phyloP scores from a whole-genome alignment of 1,284 basidiomycete genomes.

The Sporisorium exsertum region DNA sequence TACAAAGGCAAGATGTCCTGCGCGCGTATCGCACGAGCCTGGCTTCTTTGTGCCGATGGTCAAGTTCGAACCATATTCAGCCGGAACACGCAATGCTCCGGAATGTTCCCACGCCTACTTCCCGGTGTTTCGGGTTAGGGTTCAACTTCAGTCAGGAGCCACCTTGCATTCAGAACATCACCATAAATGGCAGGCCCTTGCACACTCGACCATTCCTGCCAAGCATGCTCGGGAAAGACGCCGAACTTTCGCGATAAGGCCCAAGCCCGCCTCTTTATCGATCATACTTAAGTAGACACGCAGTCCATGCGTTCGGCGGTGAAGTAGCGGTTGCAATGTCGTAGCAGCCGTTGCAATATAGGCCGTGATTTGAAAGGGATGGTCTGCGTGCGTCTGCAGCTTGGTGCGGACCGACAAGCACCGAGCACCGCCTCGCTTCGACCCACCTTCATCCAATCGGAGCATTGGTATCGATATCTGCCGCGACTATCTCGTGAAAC shows the following conservation, averaged over 20 bases:
- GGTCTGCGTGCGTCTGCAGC: not conserved
- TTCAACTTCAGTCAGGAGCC: not conserved
- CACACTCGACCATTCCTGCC: not conserved
- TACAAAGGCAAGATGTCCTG: not conserved
- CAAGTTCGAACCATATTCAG: not conserved
- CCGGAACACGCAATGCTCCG: not conserved
- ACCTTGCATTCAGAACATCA: not conserved
- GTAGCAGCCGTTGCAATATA: too few species aligned
- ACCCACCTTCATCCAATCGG: not conserved
- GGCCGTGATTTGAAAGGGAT: not conserved
- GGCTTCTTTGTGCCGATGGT: not conserved
- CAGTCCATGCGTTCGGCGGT: not conserved
- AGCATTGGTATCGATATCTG: not conserved
- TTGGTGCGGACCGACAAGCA: not conserved
- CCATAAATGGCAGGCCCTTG: not conserved
- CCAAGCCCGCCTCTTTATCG: not conserved
- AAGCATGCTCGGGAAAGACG: not conserved
- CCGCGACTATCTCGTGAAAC: conserved; percentile 5
- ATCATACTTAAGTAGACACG: not conserved
- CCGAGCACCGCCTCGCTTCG: not conserved
- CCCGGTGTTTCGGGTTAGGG: not conserved
- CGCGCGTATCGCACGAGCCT: not conserved
- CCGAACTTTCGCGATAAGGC: not conserved
- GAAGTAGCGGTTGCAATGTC: not conserved
- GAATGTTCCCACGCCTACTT: conserved; percentile 4